These are phyloP conservation scores for Auricularia cornea DNA, from an alignment of 768 basidiomycete genomes.

Conservation along the genomic window DNA sequence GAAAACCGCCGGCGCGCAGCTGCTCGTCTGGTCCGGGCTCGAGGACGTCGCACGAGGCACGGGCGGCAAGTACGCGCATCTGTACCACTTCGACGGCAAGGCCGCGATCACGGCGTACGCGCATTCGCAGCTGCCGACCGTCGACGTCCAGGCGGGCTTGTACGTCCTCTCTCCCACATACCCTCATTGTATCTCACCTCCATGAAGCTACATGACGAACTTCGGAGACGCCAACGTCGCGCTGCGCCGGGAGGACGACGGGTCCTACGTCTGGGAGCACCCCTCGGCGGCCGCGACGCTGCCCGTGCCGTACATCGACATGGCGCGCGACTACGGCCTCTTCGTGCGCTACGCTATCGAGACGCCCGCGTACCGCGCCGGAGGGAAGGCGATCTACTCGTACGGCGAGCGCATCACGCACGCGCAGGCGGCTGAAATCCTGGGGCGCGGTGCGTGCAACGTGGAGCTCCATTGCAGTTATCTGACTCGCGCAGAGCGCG, in stretches of 20 bases:
- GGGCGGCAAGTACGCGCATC: constrained; percentile 5
- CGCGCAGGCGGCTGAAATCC: neutral
- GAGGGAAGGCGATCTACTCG: neutral
- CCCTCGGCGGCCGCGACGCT: neutral
- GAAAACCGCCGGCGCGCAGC: constrained; percentile 8
- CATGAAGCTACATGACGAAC: neutral
- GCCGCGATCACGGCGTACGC: neutral
- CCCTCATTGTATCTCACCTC: neutral
- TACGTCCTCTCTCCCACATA: neutral
- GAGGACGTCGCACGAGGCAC: neutral
- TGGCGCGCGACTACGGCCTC: constrained; percentile 1
- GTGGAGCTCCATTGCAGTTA: neutral
- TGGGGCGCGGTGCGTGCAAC: neutral
- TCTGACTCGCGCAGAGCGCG: neutral
- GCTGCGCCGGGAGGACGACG: neutral
- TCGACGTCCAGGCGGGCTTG: neutral
- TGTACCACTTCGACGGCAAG: constrained; percentile 7
- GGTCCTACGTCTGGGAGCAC: neutral
- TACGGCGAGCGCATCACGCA: neutral
- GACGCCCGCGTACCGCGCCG: neutral
- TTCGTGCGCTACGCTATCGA: constrained; percentile 4
- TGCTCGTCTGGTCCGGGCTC: constrained; percentile 11
- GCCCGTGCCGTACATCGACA: neutral
- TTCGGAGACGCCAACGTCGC: neutral
- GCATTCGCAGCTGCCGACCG: neutral